Evolutionary conservation across 306 rosid species (phyloP).

Genomic region (Vicia villosa): DNA sequence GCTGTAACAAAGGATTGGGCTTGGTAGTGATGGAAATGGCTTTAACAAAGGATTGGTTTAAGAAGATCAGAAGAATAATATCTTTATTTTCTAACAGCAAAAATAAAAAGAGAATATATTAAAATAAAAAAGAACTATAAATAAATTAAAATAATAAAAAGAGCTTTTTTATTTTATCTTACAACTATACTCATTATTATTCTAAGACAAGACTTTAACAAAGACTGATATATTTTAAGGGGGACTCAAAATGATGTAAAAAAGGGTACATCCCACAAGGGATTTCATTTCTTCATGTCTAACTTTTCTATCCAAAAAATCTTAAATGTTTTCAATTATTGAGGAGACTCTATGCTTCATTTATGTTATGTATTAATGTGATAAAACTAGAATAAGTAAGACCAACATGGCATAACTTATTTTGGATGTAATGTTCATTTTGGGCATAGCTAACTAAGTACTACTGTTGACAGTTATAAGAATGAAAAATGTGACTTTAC

Average conservation of each 20-base stretch:
- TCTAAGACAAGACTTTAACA: slow-evolving; percentile 39
- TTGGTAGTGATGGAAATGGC: slow-evolving; percentile 15
- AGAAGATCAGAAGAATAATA: slow-evolving; percentile 23
- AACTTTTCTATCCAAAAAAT: slow-evolving; percentile 23
- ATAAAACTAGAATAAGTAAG: slow-evolving; percentile 8
- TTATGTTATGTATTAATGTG: not conserved
- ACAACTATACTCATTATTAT: slow-evolving; percentile 22
- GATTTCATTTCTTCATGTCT: slow-evolving; percentile 33
- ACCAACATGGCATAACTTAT: not conserved
- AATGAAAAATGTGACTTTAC: not conserved
- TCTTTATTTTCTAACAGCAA: slow-evolving; percentile 25
- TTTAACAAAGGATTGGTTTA: slow-evolving; percentile 24
- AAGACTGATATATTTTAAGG: slow-evolving; percentile 45
- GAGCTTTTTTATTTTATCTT: not conserved
- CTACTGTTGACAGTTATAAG: not conserved
- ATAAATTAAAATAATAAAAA: not conserved
- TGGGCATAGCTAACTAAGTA: not conserved
- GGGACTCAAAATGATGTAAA: slow-evolving; percentile 25
- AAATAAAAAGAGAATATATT: slow-evolving; percentile 31
- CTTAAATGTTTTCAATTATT: slow-evolving; percentile 39
- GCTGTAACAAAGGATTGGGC: slow-evolving; percentile 28
- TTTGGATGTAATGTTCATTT: slow-evolving; percentile 11
- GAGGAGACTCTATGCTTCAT: slow-evolving; percentile 7
- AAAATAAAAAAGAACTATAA: slow-evolving; percentile 35
- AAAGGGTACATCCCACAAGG: slow-evolving; percentile 20